phyloP scores from a whole-genome alignment of 768 basidiomycete species.

The Collybiopsis confluens region DNA sequence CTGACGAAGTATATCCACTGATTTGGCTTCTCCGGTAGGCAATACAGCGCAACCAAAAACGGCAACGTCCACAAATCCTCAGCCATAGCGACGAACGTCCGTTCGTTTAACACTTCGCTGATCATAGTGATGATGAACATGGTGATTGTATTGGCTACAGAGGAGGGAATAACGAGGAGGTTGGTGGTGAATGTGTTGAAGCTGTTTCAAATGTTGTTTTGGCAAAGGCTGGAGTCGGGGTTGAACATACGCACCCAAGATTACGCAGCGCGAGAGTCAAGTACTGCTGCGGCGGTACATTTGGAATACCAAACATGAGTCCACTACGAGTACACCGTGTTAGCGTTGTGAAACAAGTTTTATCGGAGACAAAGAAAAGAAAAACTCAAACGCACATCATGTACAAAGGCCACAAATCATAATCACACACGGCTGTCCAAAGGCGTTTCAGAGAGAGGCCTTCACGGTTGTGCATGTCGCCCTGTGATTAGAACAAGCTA shows the following conservation, averaged over 20 bases:
- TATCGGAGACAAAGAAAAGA: conserved; percentile 6
- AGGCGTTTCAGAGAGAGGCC: conserved; percentile 45
- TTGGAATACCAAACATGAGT: conserved; percentile 49
- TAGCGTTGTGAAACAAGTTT: not conserved
- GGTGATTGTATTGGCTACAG: conserved; percentile 44
- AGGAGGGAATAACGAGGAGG: conserved; percentile 55
- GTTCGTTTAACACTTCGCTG: conserved; percentile 50
- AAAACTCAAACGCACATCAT: conserved; percentile 30
- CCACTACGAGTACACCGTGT: conserved; percentile 35
- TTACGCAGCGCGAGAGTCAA: conserved; percentile 54
- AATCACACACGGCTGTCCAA: conserved; percentile 55
- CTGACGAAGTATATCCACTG: conserved; percentile 52
- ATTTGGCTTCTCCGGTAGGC: conserved; percentile 42
- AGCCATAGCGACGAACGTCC: conserved; percentile 49
- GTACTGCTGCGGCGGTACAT: conserved; percentile 45
- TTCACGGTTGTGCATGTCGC: conserved; percentile 71
- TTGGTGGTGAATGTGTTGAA: conserved; percentile 60
- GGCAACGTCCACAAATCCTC: conserved; percentile 59
- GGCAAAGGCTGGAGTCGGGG: too few species aligned
- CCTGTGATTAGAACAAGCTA: too few species aligned
- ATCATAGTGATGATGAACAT: conserved; percentile 47
- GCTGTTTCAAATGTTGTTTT: conserved; percentile 22
- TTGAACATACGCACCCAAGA: conserved; percentile 33
- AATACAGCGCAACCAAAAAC: conserved; percentile 53
- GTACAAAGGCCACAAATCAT: conserved; percentile 66